A percentile compares a stretch with the other conserved stretches of the same genome.
These are phyloP conservation scores for Pneumocystis jirovecii DNA, from an alignment of 1,139 yeast species.

Conservation along the genomic window DNA sequence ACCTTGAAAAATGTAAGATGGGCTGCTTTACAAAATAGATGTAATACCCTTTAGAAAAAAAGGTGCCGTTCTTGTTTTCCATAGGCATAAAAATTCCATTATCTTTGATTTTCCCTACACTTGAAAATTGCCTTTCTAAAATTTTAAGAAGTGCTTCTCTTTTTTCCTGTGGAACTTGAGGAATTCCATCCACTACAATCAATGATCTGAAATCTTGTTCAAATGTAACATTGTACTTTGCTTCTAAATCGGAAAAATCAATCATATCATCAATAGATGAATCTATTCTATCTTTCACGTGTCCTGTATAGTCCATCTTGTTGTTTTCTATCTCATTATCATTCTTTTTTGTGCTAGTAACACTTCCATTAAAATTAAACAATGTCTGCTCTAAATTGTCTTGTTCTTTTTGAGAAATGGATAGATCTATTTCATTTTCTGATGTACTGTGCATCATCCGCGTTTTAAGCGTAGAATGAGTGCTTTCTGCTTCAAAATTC, in stretches of 20 bases:
- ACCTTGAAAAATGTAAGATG: constrained; percentile 21
- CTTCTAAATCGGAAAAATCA: constrained; percentile 81
- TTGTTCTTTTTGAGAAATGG: not conserved
- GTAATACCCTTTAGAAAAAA: constrained; percentile 10
- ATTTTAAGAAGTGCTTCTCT: constrained; percentile 69
- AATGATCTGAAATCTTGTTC: constrained; percentile 59
- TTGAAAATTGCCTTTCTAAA: constrained; percentile 51
- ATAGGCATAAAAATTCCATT: constrained; percentile 67
- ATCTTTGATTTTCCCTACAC: constrained; percentile 56
- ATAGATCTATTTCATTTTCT: not conserved
- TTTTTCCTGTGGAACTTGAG: constrained; percentile 83
- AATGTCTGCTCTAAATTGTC: not conserved
- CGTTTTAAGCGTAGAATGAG: not conserved
- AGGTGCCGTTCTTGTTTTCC: constrained; percentile 48
- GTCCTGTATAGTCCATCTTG: not conserved
- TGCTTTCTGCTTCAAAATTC: not conserved
- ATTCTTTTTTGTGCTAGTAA: not conserved
- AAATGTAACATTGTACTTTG: constrained; percentile 47
- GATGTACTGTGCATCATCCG: not conserved
- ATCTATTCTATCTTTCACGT: constrained; percentile 19
- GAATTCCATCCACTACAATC: constrained; percentile 88
- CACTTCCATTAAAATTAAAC: not conserved
- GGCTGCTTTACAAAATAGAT: not conserved
- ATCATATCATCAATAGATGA: constrained; percentile 42
- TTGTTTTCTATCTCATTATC: not conserved